Evolutionary conservation across 192 early-diverging fungal species (phyloP), one percentile per base, ranked within the genome.

Genomic region (Podila clonocystis): DNA sequence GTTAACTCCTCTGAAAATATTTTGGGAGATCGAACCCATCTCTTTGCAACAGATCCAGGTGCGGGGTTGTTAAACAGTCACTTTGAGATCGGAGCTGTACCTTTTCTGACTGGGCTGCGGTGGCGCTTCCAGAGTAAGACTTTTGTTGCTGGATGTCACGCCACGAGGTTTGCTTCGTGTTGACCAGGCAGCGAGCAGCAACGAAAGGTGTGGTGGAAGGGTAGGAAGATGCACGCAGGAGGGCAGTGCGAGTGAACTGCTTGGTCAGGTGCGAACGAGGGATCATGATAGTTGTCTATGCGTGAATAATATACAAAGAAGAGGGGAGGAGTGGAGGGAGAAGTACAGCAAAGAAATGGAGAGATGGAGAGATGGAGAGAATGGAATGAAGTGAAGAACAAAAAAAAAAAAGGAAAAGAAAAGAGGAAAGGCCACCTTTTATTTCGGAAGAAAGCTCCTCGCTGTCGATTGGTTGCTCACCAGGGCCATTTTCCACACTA

Each of bases 41-140:
- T 19, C 17, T 0, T 24, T 17, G 30, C 7, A 12, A 62, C 15
- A 33, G 12, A 62, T 33, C 20, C 29, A 28, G 8, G 17, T 28
- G 29, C 24, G 34, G 11, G 15, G 11, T 17, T 45, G 15, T 45
- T 45, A 45, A 41, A 45, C 41, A 45, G 41, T 45, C 41, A 45
- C 41, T 45, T 15, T 15, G 12, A 45, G 50, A 31, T 33, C 15
- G 9, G 28, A 33, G 49, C 48, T 36, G 8, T 74, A 75, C 74
- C 74, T 75, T 75, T 49, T 75, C 74, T 19, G 74, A 75, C 74
- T 75, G 74, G 30, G 74, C 74, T 17, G 74, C 62, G 24, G 74
- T 68, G 20, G 74, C 67, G 50, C 76, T 79, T 30, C 70, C 70
- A 22, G 76, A 72, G 55, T 79, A 79, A 0, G 26, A 20, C 12